Conservation (phyloP, 2,329 filamentous ascomycete genomes). For the Annulohypoxylon truncatum region DNA sequence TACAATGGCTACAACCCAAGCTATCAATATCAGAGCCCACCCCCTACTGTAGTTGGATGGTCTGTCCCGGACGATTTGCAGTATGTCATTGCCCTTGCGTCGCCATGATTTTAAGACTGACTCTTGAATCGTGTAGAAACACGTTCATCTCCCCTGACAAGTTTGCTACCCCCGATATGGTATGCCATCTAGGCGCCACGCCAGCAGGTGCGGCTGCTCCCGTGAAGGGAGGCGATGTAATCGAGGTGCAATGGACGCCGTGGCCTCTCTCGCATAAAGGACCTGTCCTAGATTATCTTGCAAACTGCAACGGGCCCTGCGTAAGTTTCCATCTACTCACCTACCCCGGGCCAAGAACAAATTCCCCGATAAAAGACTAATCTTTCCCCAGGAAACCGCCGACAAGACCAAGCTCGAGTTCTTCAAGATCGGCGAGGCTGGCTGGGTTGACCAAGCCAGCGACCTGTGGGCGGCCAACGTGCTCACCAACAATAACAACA, state of each 20-base stretch:
- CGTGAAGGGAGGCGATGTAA: constrained; percentile 45
- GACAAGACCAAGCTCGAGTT: constrained; percentile 41
- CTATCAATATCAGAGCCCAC: constrained; percentile 46
- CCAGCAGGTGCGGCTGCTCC: constrained; percentile 45
- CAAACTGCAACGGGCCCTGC: constrained; percentile 35
- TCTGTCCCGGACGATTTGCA: constrained; percentile 48
- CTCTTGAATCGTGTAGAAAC: constrained; percentile 35
- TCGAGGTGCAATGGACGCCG: constrained; percentile 47
- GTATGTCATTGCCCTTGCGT: constrained; percentile 26
- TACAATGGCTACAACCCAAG: constrained; percentile 49
- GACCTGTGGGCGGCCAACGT: constrained; percentile 39
- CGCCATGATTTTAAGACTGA: background rate
- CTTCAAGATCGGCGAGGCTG: constrained; percentile 40
- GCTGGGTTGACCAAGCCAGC: constrained; percentile 35
- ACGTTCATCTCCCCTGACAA: constrained; percentile 44
- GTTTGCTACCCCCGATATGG: constrained; percentile 45
- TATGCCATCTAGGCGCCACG: constrained; percentile 47
- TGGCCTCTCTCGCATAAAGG: constrained; percentile 47
- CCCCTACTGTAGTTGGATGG: constrained; percentile 48
- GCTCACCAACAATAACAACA: constrained; percentile 61
- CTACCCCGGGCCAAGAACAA: background rate
- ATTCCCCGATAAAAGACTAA: background rate
- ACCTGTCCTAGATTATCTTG: constrained; percentile 36
- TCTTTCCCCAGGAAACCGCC: constrained; percentile 23
- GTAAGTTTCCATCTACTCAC: constrained; percentile 9